Percentiles rank a stretch among this genome's conserved stretches.
Conservation (phyloP, 2,329 filamentous ascomycete species). For the Exophiala mesophila region DNA sequence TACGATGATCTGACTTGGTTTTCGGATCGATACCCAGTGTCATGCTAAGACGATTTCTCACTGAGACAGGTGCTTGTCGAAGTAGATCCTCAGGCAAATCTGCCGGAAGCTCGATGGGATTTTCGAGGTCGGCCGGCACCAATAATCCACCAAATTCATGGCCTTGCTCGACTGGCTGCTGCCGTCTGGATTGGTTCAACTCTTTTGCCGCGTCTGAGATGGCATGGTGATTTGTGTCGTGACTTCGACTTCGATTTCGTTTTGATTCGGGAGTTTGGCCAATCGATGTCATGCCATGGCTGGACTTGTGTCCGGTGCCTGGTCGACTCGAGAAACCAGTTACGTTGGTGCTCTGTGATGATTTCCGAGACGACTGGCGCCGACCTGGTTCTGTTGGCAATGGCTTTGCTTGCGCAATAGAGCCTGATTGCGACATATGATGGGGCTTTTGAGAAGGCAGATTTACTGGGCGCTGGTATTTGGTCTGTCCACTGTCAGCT, state of each 20-base stretch:
- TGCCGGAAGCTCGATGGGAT: constrained; percentile 24
- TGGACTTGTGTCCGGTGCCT: constrained; percentile 15
- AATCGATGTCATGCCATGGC: constrained; percentile 9
- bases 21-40: constrained; percentile 19
- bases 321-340: constrained; percentile 13
- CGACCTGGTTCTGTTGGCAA: constrained; percentile 17
- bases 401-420: constrained; percentile 13
- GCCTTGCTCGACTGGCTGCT: constrained; percentile 1
- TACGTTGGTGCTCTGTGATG: constrained; percentile 18
- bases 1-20: constrained; percentile 17
- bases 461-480: constrained; percentile 12
- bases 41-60: constrained; percentile 24
- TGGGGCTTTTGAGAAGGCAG: constrained; percentile 11
- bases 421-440: constrained; percentile 8
- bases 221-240: constrained; percentile 1
- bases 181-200: constrained; percentile 4
- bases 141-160: constrained; percentile 7
- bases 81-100: constrained; percentile 24
- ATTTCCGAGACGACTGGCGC: constrained; percentile 10
- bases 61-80: constrained; percentile 23
- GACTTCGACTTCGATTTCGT: neutral
- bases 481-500: constrained; percentile 14
- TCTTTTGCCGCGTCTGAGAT: constrained; percentile 3
- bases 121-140: constrained; percentile 7
- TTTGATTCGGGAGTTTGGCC: constrained; percentile 9